Base-by-base conservation (phyloP, 495 filamentous ascomycete genomes). In the Penicillium dipodomyicola region DNA sequence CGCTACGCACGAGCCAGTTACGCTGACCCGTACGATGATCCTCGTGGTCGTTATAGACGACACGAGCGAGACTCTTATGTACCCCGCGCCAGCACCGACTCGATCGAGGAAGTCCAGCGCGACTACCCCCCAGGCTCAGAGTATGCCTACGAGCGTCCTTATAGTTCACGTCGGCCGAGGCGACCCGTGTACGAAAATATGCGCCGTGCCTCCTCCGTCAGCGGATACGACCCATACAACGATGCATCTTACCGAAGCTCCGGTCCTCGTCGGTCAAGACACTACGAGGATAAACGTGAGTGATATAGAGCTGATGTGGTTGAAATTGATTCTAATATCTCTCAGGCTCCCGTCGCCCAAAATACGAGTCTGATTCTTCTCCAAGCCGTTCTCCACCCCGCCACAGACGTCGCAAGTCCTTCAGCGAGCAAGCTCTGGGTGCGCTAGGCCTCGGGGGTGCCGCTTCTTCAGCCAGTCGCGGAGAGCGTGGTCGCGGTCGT, bases 391-490 rank as follows among this genome's bases (percentile, higher is more conserved):
- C 75, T 39, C 77, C 76, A 7, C 66, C 62, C 10, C 76, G 73
- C 29, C 65, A 72, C 22, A 60, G 84, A 75, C 68, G 80, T 59
- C 73, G 85, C 68, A 92, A 90, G 72, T 91, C 88, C 45, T 73
- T 90, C 52, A 80, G 88, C 44, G 87, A 91, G 67, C 82, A 83
- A 61, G 87, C 87, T 9, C 72, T 91, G 5, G 84, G 80, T 47
- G 77, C 70, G 25, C 75, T 88, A 12, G 88, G 88, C 32, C 75
- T 92, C 22, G 87, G 86, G n/a, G 77, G 80, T 44, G 80, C 80
- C 51, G 63, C 63, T 37, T 54, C 62, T 15, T 52, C 56, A 23
- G 59, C 57, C 40, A 67, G 60, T 30, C 59, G 56, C 44, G 57
- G 33, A 32, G 56, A 62, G 6, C 54, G 49, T 43, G 58, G 33